Conservation (phyloP, 1,284 basidiomycete species). For the Trametes sp. region DNA sequence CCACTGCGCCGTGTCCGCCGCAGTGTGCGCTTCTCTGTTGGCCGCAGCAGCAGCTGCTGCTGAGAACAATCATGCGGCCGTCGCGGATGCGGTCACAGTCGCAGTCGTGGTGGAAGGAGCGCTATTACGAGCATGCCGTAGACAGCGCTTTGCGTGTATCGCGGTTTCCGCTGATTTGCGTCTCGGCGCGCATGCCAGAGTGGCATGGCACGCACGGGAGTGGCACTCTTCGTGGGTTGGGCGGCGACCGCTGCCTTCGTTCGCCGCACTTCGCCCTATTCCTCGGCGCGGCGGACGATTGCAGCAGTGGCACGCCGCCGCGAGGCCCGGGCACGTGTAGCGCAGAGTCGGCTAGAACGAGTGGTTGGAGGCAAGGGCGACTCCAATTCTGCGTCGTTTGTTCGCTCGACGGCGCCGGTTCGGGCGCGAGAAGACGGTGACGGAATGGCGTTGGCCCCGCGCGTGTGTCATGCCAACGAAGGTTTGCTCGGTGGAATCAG, state of each 20-base stretch:
- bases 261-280: constrained; percentile 9
- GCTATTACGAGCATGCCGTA: background rate
- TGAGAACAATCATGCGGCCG: constrained; percentile 5
- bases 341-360: constrained; percentile 1
- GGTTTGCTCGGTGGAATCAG: constrained; percentile 19
- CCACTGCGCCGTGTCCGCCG: background rate
- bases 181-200: background rate
- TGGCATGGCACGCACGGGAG: constrained; percentile 12
- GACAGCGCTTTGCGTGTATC: constrained; percentile 3
- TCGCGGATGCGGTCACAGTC: constrained; percentile 12
- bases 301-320: background rate
- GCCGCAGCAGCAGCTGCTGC: constrained; percentile 13
- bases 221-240: constrained; percentile 7
- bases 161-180: constrained; percentile 7
- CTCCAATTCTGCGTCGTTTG: constrained; percentile 10
- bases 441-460: constrained; percentile 12
- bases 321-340: constrained; percentile 12
- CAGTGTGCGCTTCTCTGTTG: constrained; percentile 8
- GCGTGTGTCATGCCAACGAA: constrained; percentile 28
- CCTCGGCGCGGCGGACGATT: background rate
- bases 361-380: constrained; percentile 3
- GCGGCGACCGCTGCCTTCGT: constrained; percentile 2
- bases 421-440: constrained; percentile 23
- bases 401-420: constrained; percentile 9
- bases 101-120: background rate